A percentile compares a stretch with the other conserved stretches of the same genome.
Evolutionary conservation across 768 basidiomycete species (phyloP).

Genomic region (Neoboletus brunneissimus): DNA sequence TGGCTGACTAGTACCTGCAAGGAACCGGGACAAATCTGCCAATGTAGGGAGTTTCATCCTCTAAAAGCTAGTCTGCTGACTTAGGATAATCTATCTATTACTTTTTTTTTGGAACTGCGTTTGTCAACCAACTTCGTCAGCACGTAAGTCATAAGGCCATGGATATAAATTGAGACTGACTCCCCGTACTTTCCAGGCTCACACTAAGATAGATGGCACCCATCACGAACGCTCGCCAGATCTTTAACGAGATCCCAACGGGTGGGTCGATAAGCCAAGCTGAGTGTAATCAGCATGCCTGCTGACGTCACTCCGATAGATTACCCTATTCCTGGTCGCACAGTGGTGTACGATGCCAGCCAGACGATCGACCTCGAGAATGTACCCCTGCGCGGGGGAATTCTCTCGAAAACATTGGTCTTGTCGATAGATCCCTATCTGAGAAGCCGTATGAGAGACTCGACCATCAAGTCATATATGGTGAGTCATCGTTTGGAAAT

Average conservation of each 20-base stretch:
- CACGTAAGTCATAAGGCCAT: background rate
- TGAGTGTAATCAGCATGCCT: background rate
- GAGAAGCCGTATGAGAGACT: slow-evolving; percentile 40
- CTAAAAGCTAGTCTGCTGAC: background rate
- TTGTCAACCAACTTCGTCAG: background rate
- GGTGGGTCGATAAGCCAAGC: background rate
- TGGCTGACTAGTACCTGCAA: too few relatives aligned
- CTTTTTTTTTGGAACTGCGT: background rate
- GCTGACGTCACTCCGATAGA: slow-evolving; percentile 16
- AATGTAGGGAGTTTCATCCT: too few relatives aligned
- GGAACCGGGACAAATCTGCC: too few relatives aligned
- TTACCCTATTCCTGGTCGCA: slow-evolving; percentile 43
- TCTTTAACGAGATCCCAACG: slow-evolving; percentile 38
- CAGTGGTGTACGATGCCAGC: slow-evolving; percentile 44
- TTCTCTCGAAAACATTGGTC: slow-evolving; percentile 49
- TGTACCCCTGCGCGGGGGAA: slow-evolving; percentile 42
- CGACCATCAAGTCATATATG: slow-evolving; percentile 5
- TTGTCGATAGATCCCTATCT: slow-evolving; percentile 49
- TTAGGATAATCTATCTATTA: background rate
- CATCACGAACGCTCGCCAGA: slow-evolving; percentile 34
- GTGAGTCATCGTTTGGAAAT: slow-evolving; percentile 3
- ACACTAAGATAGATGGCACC: slow-evolving; percentile 3
- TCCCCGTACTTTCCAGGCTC: background rate
- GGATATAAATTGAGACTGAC: background rate
- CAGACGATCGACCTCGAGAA: slow-evolving; percentile 50